Evolutionary conservation across 768 basidiomycete genomes (phyloP), one percentile per base, ranked within the genome.

Genomic region (Leccinum obscurum): DNA sequence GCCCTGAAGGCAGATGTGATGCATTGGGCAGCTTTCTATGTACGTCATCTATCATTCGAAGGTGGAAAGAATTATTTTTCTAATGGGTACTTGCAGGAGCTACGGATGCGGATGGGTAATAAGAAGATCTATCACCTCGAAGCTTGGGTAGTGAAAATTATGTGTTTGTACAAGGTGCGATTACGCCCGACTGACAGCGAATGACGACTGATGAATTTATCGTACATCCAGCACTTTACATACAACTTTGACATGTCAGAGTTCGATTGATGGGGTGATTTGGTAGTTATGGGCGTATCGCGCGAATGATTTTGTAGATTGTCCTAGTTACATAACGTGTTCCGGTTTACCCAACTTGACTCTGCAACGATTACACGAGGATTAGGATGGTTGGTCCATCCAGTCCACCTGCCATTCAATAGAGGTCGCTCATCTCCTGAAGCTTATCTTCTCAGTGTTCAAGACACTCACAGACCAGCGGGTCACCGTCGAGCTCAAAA

Each of bases 21-120:
- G 81, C 94, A 97, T 70, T 98, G 95, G 95, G 93, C 96, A 4
- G 94, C 97, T 24, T 89, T 96, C 71, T 98, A 98, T 73, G 94
- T 94, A 69, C 62, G 91, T 76, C 20, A 26, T 35, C 17, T 24
- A 46, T 55, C 37, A 51, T 58, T 54, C 17, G 37, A 22, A 26
- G 10, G 28, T 20, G 22, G 20, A 46, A 35, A 32, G 11, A 50
- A 32, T 17, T 28, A 28, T 0, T 1, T 26, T 57, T 48, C 56
- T 61, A 6, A 69, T 13, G 37, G 35, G 22, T 9, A 58, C 35
- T 41, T 62, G 28, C 66, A 97, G 93, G 95, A 99, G 77, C 83
- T 91, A 39, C 88, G 97, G n/a, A 92, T 98, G 92, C 85, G 93
- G n/a, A 80, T 88, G 57, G 96, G 96, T 5, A 85, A 85, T 70